Conservation (phyloP, 1,139 yeast genomes). For the Pichia sp. region DNA sequence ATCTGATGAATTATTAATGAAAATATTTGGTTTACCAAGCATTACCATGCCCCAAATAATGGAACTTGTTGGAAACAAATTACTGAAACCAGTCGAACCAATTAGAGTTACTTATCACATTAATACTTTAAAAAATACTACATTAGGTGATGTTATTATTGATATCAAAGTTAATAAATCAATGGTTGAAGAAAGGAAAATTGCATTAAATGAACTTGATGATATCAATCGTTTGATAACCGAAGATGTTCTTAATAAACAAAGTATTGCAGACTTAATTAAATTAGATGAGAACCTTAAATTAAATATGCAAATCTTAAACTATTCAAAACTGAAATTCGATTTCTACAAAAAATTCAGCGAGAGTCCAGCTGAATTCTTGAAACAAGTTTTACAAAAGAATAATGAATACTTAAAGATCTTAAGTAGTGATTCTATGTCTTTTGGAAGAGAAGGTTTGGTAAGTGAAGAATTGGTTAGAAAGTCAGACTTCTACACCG, state of each 20-base stretch:
- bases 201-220: slow-evolving; percentile 25
- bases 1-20: slow-evolving; percentile 61
- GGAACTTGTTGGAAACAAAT: slow-evolving; percentile 58
- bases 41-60: slow-evolving; percentile 71
- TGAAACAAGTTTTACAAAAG: slow-evolving; percentile 40
- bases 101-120: slow-evolving; percentile 68
- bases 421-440: slow-evolving; percentile 71
- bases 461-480: slow-evolving; percentile 88
- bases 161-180: slow-evolving; percentile 54
- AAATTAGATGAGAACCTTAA: slow-evolving; percentile 43
- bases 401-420: slow-evolving; percentile 60
- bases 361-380: slow-evolving; percentile 69
- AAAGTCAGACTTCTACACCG: slow-evolving; percentile 72
- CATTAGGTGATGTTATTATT: slow-evolving; percentile 72
- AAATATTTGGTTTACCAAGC: slow-evolving; percentile 46
- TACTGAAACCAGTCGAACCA: slow-evolving; percentile 70
- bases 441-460: slow-evolving; percentile 76
- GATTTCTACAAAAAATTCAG: slow-evolving; percentile 72
- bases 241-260: slow-evolving; percentile 27
- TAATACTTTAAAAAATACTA: slow-evolving; percentile 67
- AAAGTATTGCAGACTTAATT: slow-evolving; percentile 33
- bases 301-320: slow-evolving; percentile 46
- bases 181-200: slow-evolving; percentile 22
- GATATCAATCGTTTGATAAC: slow-evolving; percentile 32
- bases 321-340: slow-evolving; percentile 51